These are phyloP conservation scores for Penicillium brevicompactum DNA, from an alignment of 2,329 filamentous ascomycete species.

Conservation along the genomic window DNA sequence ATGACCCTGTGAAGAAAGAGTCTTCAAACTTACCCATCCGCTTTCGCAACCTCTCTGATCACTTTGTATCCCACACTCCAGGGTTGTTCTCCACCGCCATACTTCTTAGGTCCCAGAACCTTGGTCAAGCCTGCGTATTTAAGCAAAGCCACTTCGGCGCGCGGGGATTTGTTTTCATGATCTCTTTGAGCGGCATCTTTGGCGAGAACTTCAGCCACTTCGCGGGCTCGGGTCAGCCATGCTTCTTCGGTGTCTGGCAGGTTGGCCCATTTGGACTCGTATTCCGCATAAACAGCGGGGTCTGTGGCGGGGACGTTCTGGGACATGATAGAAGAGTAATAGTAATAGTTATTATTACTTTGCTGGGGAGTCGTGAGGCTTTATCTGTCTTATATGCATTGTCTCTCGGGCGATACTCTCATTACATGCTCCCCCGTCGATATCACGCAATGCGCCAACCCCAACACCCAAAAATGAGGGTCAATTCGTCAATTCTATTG, in stretches of 20 bases:
- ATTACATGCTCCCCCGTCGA: constrained; percentile 17
- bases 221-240: constrained; percentile 54
- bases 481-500: constrained; percentile 16
- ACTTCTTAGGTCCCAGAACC: constrained; percentile 52
- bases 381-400: constrained; percentile 5
- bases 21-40: constrained; percentile 55
- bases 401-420: neutral
- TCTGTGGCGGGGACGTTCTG: constrained; percentile 34
- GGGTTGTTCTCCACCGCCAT: constrained; percentile 55
- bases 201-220: constrained; percentile 53
- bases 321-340: constrained; percentile 13
- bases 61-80: constrained; percentile 61
- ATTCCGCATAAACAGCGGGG: constrained; percentile 44
- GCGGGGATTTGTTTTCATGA: constrained; percentile 55
- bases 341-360: neutral
- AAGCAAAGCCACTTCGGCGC: constrained; percentile 54
- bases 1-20: neutral
- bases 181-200: constrained; percentile 53
- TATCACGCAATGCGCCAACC: constrained; percentile 16
- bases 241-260: constrained; percentile 42
- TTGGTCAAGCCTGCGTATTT: constrained; percentile 56
- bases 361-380: neutral
- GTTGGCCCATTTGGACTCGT: constrained; percentile 40
- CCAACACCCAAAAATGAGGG: constrained; percentile 2
- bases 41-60: constrained; percentile 65